A percentile compares a stretch with the other conserved stretches of the same genome.
These are phyloP conservation scores for Penicillium rolfsii DNA, from an alignment of 2,329 filamentous ascomycete genomes.

Conservation along the genomic window DNA sequence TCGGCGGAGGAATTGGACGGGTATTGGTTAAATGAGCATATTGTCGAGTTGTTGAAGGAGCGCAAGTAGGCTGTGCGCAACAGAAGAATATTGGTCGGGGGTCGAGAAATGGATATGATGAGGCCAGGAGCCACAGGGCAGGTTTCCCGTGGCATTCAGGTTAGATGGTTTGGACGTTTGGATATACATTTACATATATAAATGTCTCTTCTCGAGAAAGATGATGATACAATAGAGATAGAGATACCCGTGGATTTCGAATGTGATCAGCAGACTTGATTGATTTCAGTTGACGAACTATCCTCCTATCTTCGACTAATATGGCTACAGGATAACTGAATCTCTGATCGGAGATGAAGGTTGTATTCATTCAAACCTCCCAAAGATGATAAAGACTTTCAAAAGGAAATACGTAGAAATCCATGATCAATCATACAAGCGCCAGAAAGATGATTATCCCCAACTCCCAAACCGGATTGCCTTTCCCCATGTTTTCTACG, in stretches of 20 bases:
- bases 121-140: conserved; percentile 5
- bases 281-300: neutral
- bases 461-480: neutral
- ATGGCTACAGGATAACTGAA: no score
- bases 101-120: neutral
- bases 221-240: neutral
- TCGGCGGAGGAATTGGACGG: conserved; percentile 34
- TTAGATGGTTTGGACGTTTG: no score
- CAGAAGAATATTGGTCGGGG: neutral
- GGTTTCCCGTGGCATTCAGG: neutral
- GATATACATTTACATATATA: neutral
- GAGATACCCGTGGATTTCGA: neutral
- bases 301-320: no score
- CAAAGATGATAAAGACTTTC: neutral
- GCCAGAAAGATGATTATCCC: neutral
- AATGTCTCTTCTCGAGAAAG: neutral
- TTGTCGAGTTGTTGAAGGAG: conserved; percentile 37
- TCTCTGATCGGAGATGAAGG: no score
- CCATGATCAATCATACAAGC: neutral
- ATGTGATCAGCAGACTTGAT: neutral
- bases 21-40: conserved; percentile 52
- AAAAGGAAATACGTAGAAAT: neutral
- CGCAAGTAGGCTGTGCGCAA: conserved; percentile 16
- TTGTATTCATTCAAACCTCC: neutral
- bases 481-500: neutral